These are phyloP conservation scores for Aspergillus indologenus DNA, from an alignment of 495 filamentous ascomycete genomes.

Conservation along the genomic window DNA sequence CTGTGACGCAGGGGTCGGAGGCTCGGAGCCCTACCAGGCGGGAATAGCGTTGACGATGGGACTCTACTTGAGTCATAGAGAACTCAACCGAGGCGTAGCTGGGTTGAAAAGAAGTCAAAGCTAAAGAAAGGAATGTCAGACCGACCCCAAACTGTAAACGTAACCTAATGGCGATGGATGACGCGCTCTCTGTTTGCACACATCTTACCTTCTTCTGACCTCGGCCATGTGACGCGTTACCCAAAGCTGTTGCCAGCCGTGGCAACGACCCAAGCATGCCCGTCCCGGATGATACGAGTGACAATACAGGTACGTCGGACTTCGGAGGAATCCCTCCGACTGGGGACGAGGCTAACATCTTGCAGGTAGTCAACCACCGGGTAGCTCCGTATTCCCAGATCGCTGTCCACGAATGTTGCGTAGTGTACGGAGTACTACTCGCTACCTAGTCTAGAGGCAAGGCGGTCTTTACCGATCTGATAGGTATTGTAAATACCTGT, in stretches of 20 bases:
- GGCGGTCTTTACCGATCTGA: neutral
- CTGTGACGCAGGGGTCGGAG: neutral
- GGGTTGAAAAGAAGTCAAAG: neutral
- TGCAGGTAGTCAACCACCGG: neutral
- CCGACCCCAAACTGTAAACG: too few relatives aligned
- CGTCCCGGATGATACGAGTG: neutral
- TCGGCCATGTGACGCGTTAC: constrained; percentile 5
- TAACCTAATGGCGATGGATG: neutral
- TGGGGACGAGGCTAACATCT: neutral
- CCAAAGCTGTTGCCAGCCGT: constrained; percentile 4
- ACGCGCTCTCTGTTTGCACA: neutral
- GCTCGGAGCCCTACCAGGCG: neutral
- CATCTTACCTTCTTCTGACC: neutral
- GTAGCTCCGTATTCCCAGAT: neutral
- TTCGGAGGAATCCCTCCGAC: neutral
- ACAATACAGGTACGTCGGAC: neutral
- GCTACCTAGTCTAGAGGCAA: too few relatives aligned
- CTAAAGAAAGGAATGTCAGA: too few relatives aligned
- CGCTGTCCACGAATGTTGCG: neutral
- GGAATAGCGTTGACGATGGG: neutral
- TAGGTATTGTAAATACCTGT: neutral
- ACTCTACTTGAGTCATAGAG: neutral
- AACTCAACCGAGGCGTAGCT: too few relatives aligned
- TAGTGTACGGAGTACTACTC: too few relatives aligned
- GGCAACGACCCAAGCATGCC: neutral